Evolutionary conservation across 1,284 basidiomycete genomes (phyloP), one percentile per base, ranked within the genome.

Genomic region (Pyrrhoderma lamaoense): DNA sequence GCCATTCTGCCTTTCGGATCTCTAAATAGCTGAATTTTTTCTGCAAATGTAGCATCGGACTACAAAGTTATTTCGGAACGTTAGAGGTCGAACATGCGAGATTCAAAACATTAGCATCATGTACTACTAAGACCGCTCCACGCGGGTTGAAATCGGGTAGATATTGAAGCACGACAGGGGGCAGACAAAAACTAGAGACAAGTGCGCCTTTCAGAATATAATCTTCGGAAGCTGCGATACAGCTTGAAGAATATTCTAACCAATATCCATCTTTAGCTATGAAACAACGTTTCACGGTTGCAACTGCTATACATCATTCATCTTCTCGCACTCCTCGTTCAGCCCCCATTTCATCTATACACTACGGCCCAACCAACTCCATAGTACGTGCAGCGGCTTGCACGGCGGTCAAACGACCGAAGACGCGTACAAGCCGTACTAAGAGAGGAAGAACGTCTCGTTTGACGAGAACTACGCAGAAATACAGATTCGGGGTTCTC

Each of bases 321-420:
- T 68, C 65, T 77, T 77, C 78, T 77, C 80, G 80, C 85, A 85
- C 86, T 88, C 80, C 83, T 88, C 86, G 85, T 85, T 89, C 86
- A 80, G 85, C 85, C 85, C 85, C 87, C 87, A 82, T 89, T 89
- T 90, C 87, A 89, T 87, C 86, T 83, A 73, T 77, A 74, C 70
- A 81, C 77, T 74, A 82, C 81, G 80, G 85, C 78, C 84, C 84
- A 85, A 81, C 85, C 80, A 74, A 67, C 69, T 71, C 77, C 74
- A 76, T 27, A 70, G 74, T 77, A 75, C 70, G 70, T 76, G 75
- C 70, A 75, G 74, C 71, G 72, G 75, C 71, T 73, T 67, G 73
- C 77, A 81, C 85, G 82, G 85, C 86, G 80, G 82, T 87, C 82
- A 88, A 87, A 82, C 88, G 88, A 82, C 75, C 85, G 82, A 86